A percentile compares a stretch with the other conserved stretches of the same genome.
Evolutionary conservation across 371 early-diverging fungal genomes (phyloP).

Genomic region (Mortierella sp.): DNA sequence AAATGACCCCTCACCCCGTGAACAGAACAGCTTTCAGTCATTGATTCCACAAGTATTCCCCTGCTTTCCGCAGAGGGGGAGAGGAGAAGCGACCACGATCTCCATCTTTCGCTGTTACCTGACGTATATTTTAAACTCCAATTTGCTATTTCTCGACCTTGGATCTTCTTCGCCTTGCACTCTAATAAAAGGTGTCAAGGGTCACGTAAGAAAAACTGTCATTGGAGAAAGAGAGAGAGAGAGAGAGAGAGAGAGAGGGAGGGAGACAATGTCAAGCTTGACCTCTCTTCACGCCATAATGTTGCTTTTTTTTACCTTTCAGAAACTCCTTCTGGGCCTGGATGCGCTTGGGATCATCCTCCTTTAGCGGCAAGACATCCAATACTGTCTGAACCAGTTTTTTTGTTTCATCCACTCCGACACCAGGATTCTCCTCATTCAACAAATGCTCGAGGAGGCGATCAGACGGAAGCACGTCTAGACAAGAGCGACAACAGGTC

Average conservation of each 20-base stretch:
- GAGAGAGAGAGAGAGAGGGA: not conserved
- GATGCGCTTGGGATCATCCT: constrained; percentile 32
- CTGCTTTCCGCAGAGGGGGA: too few species aligned
- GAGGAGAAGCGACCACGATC: not conserved
- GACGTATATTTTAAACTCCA: constrained; percentile 27
- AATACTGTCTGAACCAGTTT: constrained; percentile 15
- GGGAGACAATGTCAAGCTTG: not conserved
- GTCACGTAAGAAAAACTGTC: not conserved
- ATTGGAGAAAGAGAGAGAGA: not conserved
- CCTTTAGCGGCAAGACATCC: constrained; percentile 22
- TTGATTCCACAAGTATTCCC: too few species aligned
- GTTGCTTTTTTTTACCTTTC: constrained; percentile 10
- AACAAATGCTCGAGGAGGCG: constrained; percentile 27
- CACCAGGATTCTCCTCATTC: constrained; percentile 6
- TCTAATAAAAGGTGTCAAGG: constrained; percentile 6
- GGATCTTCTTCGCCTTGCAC: constrained; percentile 24
- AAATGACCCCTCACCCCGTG: too few species aligned
- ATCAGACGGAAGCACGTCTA: constrained; percentile 48
- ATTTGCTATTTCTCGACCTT: constrained; percentile 13
- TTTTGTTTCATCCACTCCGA: constrained; percentile 22
- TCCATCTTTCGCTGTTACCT: constrained; percentile 16
- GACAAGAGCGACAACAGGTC: too few species aligned
- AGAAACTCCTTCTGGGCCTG: constrained; percentile 25
- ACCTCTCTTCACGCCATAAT: too few species aligned
- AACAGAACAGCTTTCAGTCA: too few species aligned